Evolutionary conservation across 352 stramenopile genomes (phyloP), one percentile per base, ranked within the genome.

Genomic region (Paralagenidium karlingii): DNA sequence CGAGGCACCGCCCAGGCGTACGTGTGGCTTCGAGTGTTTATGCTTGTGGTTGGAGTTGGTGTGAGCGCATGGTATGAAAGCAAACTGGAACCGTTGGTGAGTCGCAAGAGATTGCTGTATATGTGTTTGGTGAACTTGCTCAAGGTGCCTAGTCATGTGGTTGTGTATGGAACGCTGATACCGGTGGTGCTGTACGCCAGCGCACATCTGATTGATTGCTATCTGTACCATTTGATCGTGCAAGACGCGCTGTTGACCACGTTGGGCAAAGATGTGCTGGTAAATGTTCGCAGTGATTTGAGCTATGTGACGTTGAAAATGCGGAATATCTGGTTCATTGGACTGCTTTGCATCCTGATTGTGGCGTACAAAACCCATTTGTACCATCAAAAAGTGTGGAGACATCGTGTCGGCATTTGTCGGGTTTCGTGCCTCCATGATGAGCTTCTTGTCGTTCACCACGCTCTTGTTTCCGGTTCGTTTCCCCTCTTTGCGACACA

Each of bases 281-380:
- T n/a, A n/a, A n/a, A n/a, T n/a, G n/a, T n/a, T n/a, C n/a, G n/a
- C n/a, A n/a, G n/a, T n/a, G n/a, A n/a, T n/a, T n/a, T n/a, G n/a
- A n/a, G n/a, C n/a, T n/a, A n/a, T n/a, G n/a, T n/a, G n/a, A n/a
- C 58, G 0, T 40, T 71, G 7, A 58, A 73, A 20, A 74, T 77
- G 58, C 64, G 64, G 8, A 51, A 50, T 8, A 57, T 70, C 5
- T 77, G 58, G 61, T 24, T 62, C 15, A 19, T 77, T 13, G 58
- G 55, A 37, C 38, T 73, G 10, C 28, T 67, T 5, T 45, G 51
- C 19, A 67, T 52, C 34, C 8, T 53, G 3, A n/a, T 45, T 3
- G 22, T 67, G n/a, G n/a, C n/a, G n/a, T n/a, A n/a, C n/a, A n/a
- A n/a, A n/a, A n/a, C n/a, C n/a, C n/a, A n/a, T n/a, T n/a, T n/a